Percentiles rank a stretch among this genome's conserved stretches.
Evolutionary conservation across 306 rosid genomes (phyloP).

Genomic region (Prinsepia uniflora): DNA sequence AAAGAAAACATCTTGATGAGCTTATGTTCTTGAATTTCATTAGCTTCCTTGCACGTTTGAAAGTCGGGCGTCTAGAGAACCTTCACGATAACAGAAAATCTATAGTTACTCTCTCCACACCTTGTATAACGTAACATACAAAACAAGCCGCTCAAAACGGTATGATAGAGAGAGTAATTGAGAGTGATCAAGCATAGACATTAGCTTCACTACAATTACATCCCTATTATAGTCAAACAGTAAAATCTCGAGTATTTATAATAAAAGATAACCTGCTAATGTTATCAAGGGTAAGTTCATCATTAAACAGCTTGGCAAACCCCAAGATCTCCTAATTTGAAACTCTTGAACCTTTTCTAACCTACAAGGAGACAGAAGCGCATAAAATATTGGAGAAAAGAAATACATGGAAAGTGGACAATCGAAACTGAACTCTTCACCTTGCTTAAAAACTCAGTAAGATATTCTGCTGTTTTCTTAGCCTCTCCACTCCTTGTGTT

Average conservation of each 20-base stretch:
- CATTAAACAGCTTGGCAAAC: constrained; percentile 92
- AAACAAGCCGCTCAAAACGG: constrained; percentile 4
- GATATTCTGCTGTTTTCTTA: constrained; percentile 91
- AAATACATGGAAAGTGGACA: background rate
- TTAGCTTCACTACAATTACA: background rate
- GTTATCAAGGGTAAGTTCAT: constrained; percentile 94
- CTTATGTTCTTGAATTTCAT: constrained; percentile 77
- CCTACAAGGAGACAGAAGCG: constrained; percentile 38
- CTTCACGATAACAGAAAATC: constrained; percentile 43
- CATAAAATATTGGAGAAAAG: constrained; percentile 11
- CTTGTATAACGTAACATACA: constrained; percentile 12
- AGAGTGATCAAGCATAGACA: background rate
- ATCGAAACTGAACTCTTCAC: constrained; percentile 34
- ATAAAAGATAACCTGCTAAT: constrained; percentile 68
- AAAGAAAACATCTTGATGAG: constrained; percentile 10
- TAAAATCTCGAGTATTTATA: constrained; percentile 6
- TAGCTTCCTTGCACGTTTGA: constrained; percentile 59
- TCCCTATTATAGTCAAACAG: background rate
- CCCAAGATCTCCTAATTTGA: constrained; percentile 89
- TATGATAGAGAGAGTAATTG: background rate
- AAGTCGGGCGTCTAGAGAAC: constrained; percentile 58
- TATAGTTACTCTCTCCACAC: constrained; percentile 17
- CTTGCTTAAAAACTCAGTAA: constrained; percentile 70
- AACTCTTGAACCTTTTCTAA: constrained; percentile 74
- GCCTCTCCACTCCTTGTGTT: constrained; percentile 83